Conservation (phyloP, 352 stramenopile genomes). For the Globisporangium canariense region DNA sequence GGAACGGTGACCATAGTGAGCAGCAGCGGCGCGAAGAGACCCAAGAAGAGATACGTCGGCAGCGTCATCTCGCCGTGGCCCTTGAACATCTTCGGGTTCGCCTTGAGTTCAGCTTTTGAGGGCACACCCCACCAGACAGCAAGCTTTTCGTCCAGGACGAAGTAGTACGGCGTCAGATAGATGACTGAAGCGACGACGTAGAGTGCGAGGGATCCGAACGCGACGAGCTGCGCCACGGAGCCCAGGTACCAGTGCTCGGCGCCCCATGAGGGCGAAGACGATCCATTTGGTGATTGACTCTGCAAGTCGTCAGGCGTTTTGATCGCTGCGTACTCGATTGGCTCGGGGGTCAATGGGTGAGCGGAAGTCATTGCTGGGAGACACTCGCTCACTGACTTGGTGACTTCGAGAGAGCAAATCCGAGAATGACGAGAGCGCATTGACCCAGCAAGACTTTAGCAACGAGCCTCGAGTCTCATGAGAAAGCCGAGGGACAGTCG, state of each 20-base stretch:
- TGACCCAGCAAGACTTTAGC: background rate
- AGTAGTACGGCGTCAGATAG: slow-evolving; percentile 25
- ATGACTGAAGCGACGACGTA: slow-evolving; percentile 13
- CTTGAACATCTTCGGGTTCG: slow-evolving; percentile 7
- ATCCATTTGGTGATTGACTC: background rate
- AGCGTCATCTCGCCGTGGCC: slow-evolving; percentile 23
- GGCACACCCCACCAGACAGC: slow-evolving; percentile 22
- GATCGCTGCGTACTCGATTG: background rate
- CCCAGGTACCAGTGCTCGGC: slow-evolving; percentile 19
- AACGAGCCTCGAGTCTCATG: background rate
- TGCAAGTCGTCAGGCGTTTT: slow-evolving; percentile 1
- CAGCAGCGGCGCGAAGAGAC: slow-evolving; percentile 13
- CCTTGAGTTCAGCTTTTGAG: slow-evolving; percentile 12
- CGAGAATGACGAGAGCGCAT: background rate
- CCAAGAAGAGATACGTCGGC: slow-evolving; percentile 23
- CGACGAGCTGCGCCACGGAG: slow-evolving; percentile 14
- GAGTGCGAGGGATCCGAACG: slow-evolving; percentile 8
- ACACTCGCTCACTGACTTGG: background rate
- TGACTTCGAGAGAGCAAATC: background rate
- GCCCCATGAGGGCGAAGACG: background rate
- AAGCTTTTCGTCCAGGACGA: slow-evolving; percentile 17
- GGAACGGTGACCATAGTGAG: slow-evolving; percentile 1
- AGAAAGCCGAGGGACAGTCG: background rate
- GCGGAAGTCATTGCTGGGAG: background rate
- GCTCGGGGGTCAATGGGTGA: background rate